A percentile compares a stretch with the other conserved stretches of the same genome.
phyloP scores from a whole-genome alignment of 345 rosid genomes.

The Citrus cavaleriei region DNA sequence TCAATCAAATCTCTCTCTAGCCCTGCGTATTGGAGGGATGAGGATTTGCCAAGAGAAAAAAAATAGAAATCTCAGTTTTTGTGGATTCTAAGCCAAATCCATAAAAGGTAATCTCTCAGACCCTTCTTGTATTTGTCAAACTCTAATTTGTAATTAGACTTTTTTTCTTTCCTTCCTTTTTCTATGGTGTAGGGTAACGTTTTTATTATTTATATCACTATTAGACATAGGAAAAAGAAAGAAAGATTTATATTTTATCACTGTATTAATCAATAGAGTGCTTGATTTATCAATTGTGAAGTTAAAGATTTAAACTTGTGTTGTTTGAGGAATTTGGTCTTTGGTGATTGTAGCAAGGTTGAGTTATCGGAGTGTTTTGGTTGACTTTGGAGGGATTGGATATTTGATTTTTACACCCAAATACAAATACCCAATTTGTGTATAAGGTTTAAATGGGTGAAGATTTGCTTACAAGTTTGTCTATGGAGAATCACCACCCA shows the following conservation, averaged over 20 bases:
- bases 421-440: neutral
- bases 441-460: conserved; percentile 36
- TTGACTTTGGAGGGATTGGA: neutral
- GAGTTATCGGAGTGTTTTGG: neutral
- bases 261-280: neutral
- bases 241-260: neutral
- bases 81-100: conserved; percentile 10
- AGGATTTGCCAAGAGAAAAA: conserved; percentile 1
- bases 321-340: neutral
- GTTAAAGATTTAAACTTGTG: neutral
- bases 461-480: conserved; percentile 38
- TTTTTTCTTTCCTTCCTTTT: neutral
- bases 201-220: neutral
- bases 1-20: neutral
- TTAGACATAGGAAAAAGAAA: neutral
- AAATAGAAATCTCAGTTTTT: neutral
- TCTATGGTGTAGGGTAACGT: neutral
- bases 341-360: neutral
- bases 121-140: neutral
- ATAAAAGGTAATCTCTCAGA: conserved; percentile 9
- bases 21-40: conserved; percentile 11
- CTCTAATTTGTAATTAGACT: neutral
- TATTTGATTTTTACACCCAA: neutral
- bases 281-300: neutral
- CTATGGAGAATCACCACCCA: conserved; percentile 49